A percentile compares a stretch with the other conserved stretches of the same genome.
These are phyloP conservation scores for Hericium rajendrae DNA, from an alignment of 768 basidiomycete species.

Conservation along the genomic window DNA sequence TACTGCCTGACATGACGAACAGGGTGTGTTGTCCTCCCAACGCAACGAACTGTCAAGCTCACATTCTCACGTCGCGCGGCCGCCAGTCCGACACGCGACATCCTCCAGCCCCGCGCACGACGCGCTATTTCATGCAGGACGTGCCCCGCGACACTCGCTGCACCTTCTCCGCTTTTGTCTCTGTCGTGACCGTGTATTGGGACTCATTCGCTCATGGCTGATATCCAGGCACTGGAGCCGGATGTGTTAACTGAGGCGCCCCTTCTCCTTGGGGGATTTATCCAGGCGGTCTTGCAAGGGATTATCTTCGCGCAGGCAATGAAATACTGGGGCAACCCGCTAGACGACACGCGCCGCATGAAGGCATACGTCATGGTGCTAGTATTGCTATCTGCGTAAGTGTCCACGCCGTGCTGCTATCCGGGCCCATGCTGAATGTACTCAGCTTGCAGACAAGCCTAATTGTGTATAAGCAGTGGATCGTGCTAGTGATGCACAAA, in stretches of 20 bases:
- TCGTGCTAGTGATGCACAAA: slow-evolving; percentile 13
- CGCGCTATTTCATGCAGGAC: too few relatives aligned
- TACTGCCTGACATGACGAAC: too few relatives aligned
- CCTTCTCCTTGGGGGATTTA: slow-evolving; percentile 34
- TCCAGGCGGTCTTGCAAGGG: slow-evolving; percentile 38
- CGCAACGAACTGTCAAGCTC: too few relatives aligned
- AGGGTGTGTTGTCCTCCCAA: too few relatives aligned
- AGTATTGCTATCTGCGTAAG: slow-evolving; percentile 34
- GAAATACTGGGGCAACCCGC: slow-evolving; percentile 29
- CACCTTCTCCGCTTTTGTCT: too few relatives aligned
- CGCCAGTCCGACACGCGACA: too few relatives aligned
- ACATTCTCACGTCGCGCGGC: too few relatives aligned
- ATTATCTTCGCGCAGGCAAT: slow-evolving; percentile 20
- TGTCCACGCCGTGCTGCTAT: not conserved
- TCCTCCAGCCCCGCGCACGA: too few relatives aligned
- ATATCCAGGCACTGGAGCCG: not conserved
- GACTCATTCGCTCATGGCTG: not conserved
- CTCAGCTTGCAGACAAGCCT: slow-evolving; percentile 19
- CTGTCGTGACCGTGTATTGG: too few relatives aligned
- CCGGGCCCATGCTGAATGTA: not conserved
- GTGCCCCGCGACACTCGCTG: too few relatives aligned
- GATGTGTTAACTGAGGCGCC: slow-evolving; percentile 21
- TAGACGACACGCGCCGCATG: slow-evolving; percentile 35
- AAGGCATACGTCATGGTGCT: slow-evolving; percentile 31
- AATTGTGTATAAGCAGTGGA: slow-evolving; percentile 20